Evolutionary conservation across 2,329 filamentous ascomycete species (phyloP).

Genomic region (Penicillium oxalicum): DNA sequence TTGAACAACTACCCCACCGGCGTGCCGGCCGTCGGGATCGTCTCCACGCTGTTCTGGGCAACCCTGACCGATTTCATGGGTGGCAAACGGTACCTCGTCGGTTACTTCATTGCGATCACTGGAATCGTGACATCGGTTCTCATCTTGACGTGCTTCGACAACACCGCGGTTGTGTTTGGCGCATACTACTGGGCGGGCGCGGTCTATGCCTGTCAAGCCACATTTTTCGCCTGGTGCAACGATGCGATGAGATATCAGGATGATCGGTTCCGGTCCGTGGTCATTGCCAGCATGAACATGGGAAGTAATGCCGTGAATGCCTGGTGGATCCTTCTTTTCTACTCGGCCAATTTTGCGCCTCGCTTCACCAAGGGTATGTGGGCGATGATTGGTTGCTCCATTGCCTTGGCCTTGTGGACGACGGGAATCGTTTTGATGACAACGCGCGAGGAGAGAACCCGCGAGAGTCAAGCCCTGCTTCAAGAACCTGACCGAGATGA

Average conservation of each 20-base stretch:
- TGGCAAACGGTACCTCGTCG: constrained; percentile 60
- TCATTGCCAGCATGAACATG: constrained; percentile 67
- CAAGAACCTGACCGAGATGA: neutral
- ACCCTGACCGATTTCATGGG: constrained; percentile 56
- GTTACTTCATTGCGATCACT: constrained; percentile 61
- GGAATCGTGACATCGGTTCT: constrained; percentile 58
- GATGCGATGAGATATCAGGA: constrained; percentile 62
- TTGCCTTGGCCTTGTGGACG: constrained; percentile 15
- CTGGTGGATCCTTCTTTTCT: constrained; percentile 69
- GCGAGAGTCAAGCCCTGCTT: neutral
- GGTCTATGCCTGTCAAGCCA: constrained; percentile 67
- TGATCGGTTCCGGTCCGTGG: constrained; percentile 57
- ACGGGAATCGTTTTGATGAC: constrained; percentile 14
- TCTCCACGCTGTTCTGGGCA: constrained; percentile 61
- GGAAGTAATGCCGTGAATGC: constrained; percentile 63
- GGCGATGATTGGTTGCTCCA: constrained; percentile 19
- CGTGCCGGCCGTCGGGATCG: constrained; percentile 48
- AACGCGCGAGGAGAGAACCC: constrained; percentile 7
- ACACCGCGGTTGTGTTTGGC: constrained; percentile 53
- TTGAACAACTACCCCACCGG: constrained; percentile 52
- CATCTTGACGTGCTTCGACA: constrained; percentile 50
- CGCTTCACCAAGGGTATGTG: constrained; percentile 53
- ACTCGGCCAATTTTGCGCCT: constrained; percentile 60
- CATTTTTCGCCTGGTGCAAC: constrained; percentile 71
- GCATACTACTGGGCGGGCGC: constrained; percentile 66